Percentiles rank a stretch among this genome's conserved stretches.
Evolutionary conservation across 1,284 basidiomycete genomes (phyloP).

Genomic region (Tilletia indica): DNA sequence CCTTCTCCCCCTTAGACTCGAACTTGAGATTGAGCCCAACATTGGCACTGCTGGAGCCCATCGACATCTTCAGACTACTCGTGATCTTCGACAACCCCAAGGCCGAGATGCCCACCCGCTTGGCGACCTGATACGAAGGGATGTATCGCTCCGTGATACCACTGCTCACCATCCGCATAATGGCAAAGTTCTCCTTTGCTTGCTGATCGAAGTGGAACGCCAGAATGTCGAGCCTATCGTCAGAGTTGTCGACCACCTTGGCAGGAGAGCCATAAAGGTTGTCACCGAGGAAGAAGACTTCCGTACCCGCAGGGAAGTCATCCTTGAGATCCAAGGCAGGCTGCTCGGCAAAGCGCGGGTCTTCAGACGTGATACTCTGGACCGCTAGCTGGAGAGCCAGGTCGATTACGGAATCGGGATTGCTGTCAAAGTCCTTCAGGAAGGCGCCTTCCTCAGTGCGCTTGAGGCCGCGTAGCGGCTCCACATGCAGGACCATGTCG

Average conservation of each 20-base stretch:
- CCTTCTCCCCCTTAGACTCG: conserved; percentile 91
- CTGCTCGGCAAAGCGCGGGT: conserved; percentile 59
- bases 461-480: conserved; percentile 69
- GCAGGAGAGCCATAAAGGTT: conserved; percentile 93
- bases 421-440: conserved; percentile 86
- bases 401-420: conserved; percentile 72
- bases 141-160: conserved; percentile 16
- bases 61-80: conserved; percentile 85
- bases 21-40: conserved; percentile 94
- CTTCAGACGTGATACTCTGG: conserved; percentile 41
- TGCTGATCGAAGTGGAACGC: conserved; percentile 45
- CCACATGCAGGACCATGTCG: conserved; percentile 48
- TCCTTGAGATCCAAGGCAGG: conserved; percentile 76
- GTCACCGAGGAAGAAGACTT: conserved; percentile 91
- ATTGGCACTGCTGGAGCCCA: conserved; percentile 72
- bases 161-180: conserved; percentile 24
- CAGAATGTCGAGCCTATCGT: conserved; percentile 43
- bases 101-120: conserved; percentile 38
- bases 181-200: conserved; percentile 41
- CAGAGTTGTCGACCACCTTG: conserved; percentile 72
- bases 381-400: conserved; percentile 65
- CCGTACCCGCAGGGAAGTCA: conserved; percentile 85
- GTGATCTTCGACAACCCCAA: conserved; percentile 75
- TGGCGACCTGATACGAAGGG: conserved; percentile 40
- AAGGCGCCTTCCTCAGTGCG: conserved; percentile 83